Base-by-base conservation (phyloP, 306 rosid genomes). In the Cucurbita pepo region DNA sequence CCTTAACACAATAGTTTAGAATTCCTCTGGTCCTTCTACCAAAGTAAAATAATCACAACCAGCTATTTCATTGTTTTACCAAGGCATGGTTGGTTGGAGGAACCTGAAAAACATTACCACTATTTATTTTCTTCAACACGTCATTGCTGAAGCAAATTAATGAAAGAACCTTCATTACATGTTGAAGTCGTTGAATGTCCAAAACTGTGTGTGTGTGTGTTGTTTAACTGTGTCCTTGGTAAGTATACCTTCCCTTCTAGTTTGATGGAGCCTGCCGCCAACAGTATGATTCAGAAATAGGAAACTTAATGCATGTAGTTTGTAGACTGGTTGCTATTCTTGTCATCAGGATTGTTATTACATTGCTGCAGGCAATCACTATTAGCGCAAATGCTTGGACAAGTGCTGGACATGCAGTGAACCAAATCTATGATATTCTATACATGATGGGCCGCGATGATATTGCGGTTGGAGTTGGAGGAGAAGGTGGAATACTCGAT, bases 391-490 rank as follows among this genome's bases (percentile, higher is more conserved):
- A 94, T 84, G 91, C 90, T 30, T 94, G 98, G 98, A 83, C 96
- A 30, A 69, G 89, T 76, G 81, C 88, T 2, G 98, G 97, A 25
- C 97, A 94, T 64, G 83, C 97, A 15, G 95, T 90, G 81, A 88
- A 94, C 80, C 98, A 94, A 73, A n/a, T 94, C 10, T 94, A 94
- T 73, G 98, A 90, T 75, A 19, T 89, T 2, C 90, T 94, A 62
- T 89, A 86, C 83, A 94, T 94, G 98, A 94, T 94, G 98, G 90
- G 81, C 1, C 83, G 97, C 15, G 97, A 94, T 55, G 96, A 94
- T 75, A 59, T 94, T 43, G 81, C 89, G 3, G 95, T 94, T 72
- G 98, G 98, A 77, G 82, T 94, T 43, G 98, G 98, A 43, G 98
- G 98, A 3, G 98, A 90, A 45, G 97, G 98, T 72, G 97, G 90